Conservation (phyloP, 257 asterid genomes). For the Knoxia roxburghii region DNA sequence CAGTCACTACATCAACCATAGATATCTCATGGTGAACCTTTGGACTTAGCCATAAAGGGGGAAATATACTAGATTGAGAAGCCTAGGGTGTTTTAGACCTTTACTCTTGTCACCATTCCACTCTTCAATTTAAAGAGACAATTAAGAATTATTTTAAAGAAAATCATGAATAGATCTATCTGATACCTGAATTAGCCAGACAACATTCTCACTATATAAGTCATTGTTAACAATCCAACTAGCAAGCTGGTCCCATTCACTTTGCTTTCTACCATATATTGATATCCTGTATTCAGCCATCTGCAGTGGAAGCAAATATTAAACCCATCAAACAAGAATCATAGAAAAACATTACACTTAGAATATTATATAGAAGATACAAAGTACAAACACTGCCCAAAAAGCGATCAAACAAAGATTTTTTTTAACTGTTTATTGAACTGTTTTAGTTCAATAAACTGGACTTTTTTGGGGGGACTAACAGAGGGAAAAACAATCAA, state of each 20-base stretch:
- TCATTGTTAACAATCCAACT: slow-evolving; percentile 96
- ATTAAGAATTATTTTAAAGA: neutral
- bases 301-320: slow-evolving; percentile 40
- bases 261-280: slow-evolving; percentile 91
- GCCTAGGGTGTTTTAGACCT: neutral
- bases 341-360: too few species aligned
- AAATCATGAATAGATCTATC: neutral
- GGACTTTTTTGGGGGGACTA: too few species aligned
- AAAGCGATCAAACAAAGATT: too few species aligned
- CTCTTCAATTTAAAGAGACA: neutral
- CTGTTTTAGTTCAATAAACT: too few species aligned
- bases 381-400: too few species aligned
- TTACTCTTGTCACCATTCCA: neutral
- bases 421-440: too few species aligned
- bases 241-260: slow-evolving; percentile 98
- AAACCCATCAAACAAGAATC: slow-evolving; percentile 7
- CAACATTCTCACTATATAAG: slow-evolving; percentile 85
- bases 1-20: neutral
- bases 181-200: slow-evolving; percentile 94
- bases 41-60: neutral
- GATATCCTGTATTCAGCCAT: slow-evolving; percentile 97
- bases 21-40: too few species aligned
- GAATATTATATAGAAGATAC: too few species aligned
- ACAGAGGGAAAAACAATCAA: neutral
- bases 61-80: neutral